Evolutionary conservation across 306 rosid genomes (phyloP), one percentile per base, ranked within the genome.

Genomic region (Vigna nakashimae): DNA sequence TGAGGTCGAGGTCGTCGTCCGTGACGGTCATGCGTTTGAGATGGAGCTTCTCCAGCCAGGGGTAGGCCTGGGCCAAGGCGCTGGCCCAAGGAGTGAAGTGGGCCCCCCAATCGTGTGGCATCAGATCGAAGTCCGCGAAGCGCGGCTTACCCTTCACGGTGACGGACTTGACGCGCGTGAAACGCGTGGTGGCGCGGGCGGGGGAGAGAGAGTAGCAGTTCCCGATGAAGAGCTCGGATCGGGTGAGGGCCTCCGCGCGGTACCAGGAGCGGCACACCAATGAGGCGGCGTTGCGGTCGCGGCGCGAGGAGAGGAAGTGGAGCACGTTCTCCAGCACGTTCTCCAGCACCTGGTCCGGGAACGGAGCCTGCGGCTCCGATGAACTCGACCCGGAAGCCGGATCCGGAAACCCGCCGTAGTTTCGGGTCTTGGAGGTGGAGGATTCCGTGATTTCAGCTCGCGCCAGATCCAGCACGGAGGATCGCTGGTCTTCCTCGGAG

Each of bases 311-410:
- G 26, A 93, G 93, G 77, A 93, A 93, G 88, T 90, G 91, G 57
- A 93, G 95, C n/a, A 93, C 98, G 95, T 87, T 93, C 28, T 93
- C 98, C 2, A 93, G 91, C 2, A 93, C 98, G 86, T 93, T 93
- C 87, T 91, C 97, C 5, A 93, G 91, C 11, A 90, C 93, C 51
- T 93, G 93, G 89, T 90, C 98, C 56, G 87, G 87, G 73, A 80
- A 81, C 0, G 90, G 88, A 0, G 82, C 51, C 59, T 82, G 92
- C 14, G 78, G 55, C 73, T 78, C 86, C 40, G 74, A 58, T 0
- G 45, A 60, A 1, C 59, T 53, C 34, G 83, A 62, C 22, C 88
- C 88, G 42, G 87, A 60, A 15, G 46, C 68, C 14, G 46, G 60
- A 38, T 83, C 87, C 12, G 81, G 52, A 0, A 79, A 57, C 0